These are phyloP conservation scores for Entomophthora muscae DNA, from an alignment of 371 early-diverging fungal species.

Conservation along the genomic window DNA sequence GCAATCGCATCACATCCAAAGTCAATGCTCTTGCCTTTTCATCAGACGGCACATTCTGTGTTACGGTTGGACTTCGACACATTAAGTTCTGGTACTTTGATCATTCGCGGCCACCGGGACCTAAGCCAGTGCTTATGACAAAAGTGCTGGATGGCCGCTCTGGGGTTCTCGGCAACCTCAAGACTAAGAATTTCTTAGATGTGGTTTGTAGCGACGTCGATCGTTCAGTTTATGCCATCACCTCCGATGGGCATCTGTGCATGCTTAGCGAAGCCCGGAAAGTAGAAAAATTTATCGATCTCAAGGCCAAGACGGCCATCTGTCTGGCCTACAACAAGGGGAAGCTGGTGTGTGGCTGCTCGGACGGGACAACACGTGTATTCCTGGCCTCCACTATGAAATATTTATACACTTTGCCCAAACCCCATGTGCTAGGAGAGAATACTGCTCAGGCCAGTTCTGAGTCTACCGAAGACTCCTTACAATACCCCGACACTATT, in stretches of 20 bases:
- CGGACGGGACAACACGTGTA: constrained; percentile 51
- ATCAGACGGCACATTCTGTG: constrained; percentile 44
- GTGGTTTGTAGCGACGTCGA: constrained; percentile 26
- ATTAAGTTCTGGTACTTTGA: constrained; percentile 69
- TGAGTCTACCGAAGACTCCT: constrained; percentile 13
- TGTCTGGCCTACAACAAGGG: constrained; percentile 39
- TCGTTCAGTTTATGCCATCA: constrained; percentile 29
- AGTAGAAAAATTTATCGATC: constrained; percentile 63
- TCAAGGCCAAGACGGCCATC: constrained; percentile 43
- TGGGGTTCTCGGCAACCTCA: constrained; percentile 45
- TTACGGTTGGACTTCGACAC: constrained; percentile 62
- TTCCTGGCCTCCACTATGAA: constrained; percentile 48
- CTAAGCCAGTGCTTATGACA: not conserved
- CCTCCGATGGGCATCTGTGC: constrained; percentile 46
- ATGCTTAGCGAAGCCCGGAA: constrained; percentile 40
- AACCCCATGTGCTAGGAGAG: constrained; percentile 50
- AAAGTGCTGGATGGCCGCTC: constrained; percentile 56
- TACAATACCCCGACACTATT: constrained; percentile 35
- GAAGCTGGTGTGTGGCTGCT: constrained; percentile 53
- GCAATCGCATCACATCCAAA: constrained; percentile 45
- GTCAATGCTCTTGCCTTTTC: constrained; percentile 42
- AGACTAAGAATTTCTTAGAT: constrained; percentile 53
- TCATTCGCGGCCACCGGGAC: constrained; percentile 12
- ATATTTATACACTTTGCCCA: constrained; percentile 48
- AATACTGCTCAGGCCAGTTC: constrained; percentile 10